Percentiles rank a stretch among this genome's conserved stretches.
Conservation (phyloP, 2,329 filamentous ascomycete species). For the Aureobasidium sp. region DNA sequence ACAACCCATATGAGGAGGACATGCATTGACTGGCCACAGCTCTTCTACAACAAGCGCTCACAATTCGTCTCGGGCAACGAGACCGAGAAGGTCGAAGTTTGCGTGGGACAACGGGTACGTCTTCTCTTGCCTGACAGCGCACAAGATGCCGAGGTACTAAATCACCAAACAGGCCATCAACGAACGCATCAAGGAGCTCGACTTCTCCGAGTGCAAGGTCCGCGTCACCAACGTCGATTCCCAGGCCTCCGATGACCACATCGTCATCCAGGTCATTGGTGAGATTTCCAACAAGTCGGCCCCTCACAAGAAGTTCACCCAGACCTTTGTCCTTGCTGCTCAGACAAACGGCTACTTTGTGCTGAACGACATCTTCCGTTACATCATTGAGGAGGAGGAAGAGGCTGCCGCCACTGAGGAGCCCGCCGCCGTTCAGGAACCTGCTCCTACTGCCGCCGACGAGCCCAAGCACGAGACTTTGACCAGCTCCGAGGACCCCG, state of each 20-base stretch:
- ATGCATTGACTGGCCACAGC: slow-evolving; percentile 33
- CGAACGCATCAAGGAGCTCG: slow-evolving; percentile 85
- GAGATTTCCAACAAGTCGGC: slow-evolving; percentile 92
- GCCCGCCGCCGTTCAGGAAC: slow-evolving; percentile 35
- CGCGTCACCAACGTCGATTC: slow-evolving; percentile 97
- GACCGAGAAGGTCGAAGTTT: slow-evolving; percentile 79
- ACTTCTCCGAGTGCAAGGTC: slow-evolving; percentile 97
- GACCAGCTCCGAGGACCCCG: slow-evolving; percentile 31
- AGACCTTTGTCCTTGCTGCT: slow-evolving; percentile 94
- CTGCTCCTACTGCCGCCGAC: slow-evolving; percentile 31
- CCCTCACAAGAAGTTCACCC: slow-evolving; percentile 90
- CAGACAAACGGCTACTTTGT: slow-evolving; percentile 98
- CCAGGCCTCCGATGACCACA: slow-evolving; percentile 85
- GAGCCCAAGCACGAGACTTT: slow-evolving; percentile 26
- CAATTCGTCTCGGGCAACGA: slow-evolving; percentile 91
- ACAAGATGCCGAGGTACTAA: slow-evolving; percentile 16
- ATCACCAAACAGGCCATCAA: slow-evolving; percentile 64
- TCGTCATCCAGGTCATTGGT: slow-evolving; percentile 95
- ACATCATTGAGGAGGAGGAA: slow-evolving; percentile 77
- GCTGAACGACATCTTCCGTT: slow-evolving; percentile 95
- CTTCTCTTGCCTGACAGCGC: neutral
- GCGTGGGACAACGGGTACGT: slow-evolving; percentile 78
- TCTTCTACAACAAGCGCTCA: slow-evolving; percentile 95
- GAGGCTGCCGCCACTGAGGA: slow-evolving; percentile 46
- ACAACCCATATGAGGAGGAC: neutral